Evolutionary conservation across 2,329 filamentous ascomycete species (phyloP).

Genomic region (Huntiella moniliformis): DNA sequence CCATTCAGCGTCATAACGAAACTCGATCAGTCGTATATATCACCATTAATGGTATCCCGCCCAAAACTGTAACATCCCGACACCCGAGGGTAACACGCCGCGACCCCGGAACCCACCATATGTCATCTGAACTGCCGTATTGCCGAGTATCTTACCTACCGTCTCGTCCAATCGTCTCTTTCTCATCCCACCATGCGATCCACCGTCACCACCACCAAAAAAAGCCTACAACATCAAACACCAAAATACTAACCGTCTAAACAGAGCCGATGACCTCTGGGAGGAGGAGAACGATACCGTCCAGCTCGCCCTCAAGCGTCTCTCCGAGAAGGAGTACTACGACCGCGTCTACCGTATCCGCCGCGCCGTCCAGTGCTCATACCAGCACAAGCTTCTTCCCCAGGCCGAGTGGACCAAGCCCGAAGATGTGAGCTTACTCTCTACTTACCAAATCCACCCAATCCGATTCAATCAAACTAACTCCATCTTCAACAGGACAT

Average conservation of each 20-base stretch:
- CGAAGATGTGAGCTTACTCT: slow-evolving; percentile 25
- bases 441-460: not conserved
- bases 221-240: not conserved
- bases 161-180: too few species aligned
- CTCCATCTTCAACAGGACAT: slow-evolving; percentile 23
- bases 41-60: not conserved
- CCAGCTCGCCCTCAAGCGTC: slow-evolving; percentile 74
- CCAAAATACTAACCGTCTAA: slow-evolving; percentile 3
- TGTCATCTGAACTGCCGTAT: not conserved
- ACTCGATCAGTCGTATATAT: not conserved
- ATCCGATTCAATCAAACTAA: slow-evolving; percentile 11
- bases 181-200: too few species aligned
- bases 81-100: not conserved
- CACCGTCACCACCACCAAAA: not conserved
- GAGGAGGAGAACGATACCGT: slow-evolving; percentile 80
- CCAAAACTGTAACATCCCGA: not conserved
- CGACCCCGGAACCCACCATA: not conserved
- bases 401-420: slow-evolving; percentile 41
- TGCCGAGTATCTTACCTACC: too few species aligned
- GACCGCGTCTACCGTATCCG: slow-evolving; percentile 96
- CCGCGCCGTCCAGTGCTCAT: slow-evolving; percentile 66
- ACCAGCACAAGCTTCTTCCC: slow-evolving; percentile 45
- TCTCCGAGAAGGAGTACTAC: slow-evolving; percentile 77
- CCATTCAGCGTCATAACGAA: not conserved
- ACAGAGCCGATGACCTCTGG: slow-evolving; percentile 82